Evolutionary conservation across 768 basidiomycete genomes (phyloP), one percentile per base, ranked within the genome.

Genomic region (Lactifluus piperatus): DNA sequence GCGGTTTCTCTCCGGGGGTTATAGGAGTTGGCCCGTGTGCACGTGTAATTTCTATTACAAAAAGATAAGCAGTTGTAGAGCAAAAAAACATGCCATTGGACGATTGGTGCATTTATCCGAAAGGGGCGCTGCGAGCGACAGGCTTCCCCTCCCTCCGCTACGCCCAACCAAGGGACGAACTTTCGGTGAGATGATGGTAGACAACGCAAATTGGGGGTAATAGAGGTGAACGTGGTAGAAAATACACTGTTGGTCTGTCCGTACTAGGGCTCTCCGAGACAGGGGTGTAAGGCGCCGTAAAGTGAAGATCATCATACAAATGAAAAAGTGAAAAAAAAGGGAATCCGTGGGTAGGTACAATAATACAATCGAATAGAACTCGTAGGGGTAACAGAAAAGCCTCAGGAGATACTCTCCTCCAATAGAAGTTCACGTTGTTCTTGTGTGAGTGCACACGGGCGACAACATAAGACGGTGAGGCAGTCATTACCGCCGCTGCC

Each of bases 381-480:
- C 52, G 53, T 5, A 44, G 47, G 36, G 9, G 36, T 30, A 43
- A 43, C 47, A 18, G 26, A 37, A 24, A 18, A 14, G 4, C 37
- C n/a, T 53, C 24, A 46, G 14, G 39, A 32, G 11, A 69, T 61
- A 56, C 72, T 68, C 68, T 80, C 79, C 64, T 81, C 79, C 54
- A 77, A 67, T 65, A 75, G 73, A 11, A 82, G 60, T 60, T 82
- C 79, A 30, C 73, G 71, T 30, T 70, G 70, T 59, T 78, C 79
- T 65, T 82, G 80, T 0, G 72, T 72, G 46, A 82, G 75, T 11
- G 72, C 73, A 65, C 81, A 83, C 18, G 79, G 73, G 0, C 65
- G 62, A 65, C 80, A 81, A 63, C 70, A 81, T 24, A 68, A 72
- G 0, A 75, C 67, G 4, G 72, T 56, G 41, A 66, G 66, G 61